phyloP scores from a whole-genome alignment of 2,329 filamentous ascomycete species.

The Fusarium liriodendri region DNA sequence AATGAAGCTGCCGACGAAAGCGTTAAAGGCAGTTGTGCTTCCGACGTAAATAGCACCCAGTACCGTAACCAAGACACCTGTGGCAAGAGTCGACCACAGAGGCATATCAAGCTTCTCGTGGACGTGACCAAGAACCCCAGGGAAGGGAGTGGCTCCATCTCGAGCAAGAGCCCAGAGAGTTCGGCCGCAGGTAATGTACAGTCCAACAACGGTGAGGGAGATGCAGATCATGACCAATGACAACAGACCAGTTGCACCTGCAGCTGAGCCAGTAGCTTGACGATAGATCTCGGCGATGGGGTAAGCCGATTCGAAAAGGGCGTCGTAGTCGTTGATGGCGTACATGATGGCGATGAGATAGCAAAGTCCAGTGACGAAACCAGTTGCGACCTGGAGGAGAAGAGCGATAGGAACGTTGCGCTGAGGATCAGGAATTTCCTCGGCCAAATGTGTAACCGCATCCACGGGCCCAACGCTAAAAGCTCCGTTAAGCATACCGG shows the following conservation, averaged over 20 bases:
- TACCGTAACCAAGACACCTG: conserved; percentile 58
- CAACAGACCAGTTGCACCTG: conserved; percentile 63
- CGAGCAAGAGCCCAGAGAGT: conserved; percentile 56
- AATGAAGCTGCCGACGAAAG: conserved; percentile 67
- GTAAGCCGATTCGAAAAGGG: conserved; percentile 62
- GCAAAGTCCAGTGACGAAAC: conserved; percentile 63
- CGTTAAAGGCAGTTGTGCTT: conserved; percentile 74
- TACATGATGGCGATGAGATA: conserved; percentile 68
- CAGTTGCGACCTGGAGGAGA: conserved; percentile 60
- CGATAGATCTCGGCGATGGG: conserved; percentile 75
- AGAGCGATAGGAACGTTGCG: conserved; percentile 66
- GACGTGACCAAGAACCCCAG: conserved; percentile 45
- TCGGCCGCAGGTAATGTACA: conserved; percentile 53
- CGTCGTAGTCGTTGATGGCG: conserved; percentile 66
- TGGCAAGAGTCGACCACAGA: conserved; percentile 61
- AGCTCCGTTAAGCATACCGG: conserved; percentile 70
- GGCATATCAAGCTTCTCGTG: conserved; percentile 49
- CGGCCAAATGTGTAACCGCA: conserved; percentile 71
- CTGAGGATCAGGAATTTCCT: conserved; percentile 68
- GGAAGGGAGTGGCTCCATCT: conserved; percentile 52
- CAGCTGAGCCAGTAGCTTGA: conserved; percentile 64
- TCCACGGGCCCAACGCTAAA: conserved; percentile 76
- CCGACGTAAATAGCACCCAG: conserved; percentile 74
- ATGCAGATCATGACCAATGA: conserved; percentile 54
- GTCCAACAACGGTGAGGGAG: conserved; percentile 49